Conservation (phyloP, 495 filamentous ascomycete genomes). For the Peziza echinospora region DNA sequence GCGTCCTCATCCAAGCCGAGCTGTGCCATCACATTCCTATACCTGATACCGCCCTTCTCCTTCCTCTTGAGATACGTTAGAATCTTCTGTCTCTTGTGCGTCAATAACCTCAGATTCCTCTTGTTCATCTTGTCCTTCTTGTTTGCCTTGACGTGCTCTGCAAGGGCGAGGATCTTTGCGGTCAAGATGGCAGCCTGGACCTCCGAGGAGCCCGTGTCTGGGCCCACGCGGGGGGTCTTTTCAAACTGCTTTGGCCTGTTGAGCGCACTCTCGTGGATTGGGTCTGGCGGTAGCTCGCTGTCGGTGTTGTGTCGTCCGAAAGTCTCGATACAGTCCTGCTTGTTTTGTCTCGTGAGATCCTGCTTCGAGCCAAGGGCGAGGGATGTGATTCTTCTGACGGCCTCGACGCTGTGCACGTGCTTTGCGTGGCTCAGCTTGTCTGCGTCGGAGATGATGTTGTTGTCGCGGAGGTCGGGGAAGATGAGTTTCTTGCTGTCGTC, state of each 20-base stretch:
- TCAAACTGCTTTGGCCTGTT: neutral
- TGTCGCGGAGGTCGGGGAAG: conserved; percentile 25
- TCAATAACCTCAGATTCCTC: conserved; percentile 61
- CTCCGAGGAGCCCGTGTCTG: conserved; percentile 80
- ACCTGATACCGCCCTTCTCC: conserved; percentile 77
- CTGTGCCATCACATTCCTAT: conserved; percentile 57
- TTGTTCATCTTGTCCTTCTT: conserved; percentile 81
- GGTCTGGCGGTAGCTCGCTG: conserved; percentile 29
- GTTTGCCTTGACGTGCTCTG: conserved; percentile 32
- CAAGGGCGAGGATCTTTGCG: conserved; percentile 68
- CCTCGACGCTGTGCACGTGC: conserved; percentile 23
- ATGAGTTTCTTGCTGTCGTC: conserved; percentile 26
- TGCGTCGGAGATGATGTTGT: conserved; percentile 20
- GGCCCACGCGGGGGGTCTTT: conserved; percentile 41
- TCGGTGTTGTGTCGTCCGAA: conserved; percentile 93
- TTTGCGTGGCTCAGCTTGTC: conserved; percentile 4
- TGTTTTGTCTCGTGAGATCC: conserved; percentile 58
- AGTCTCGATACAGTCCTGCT: conserved; percentile 56
- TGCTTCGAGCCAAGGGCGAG: conserved; percentile 52
- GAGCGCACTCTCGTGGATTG: conserved; percentile 1
- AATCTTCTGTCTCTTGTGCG: conserved; percentile 76
- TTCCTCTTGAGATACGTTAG: conserved; percentile 65
- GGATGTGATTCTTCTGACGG: conserved; percentile 52
- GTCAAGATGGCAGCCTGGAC: conserved; percentile 97
- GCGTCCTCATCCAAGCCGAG: conserved; percentile 58